phyloP scores from a whole-genome alignment of 768 basidiomycete species.

The Tulasnella sp. region DNA sequence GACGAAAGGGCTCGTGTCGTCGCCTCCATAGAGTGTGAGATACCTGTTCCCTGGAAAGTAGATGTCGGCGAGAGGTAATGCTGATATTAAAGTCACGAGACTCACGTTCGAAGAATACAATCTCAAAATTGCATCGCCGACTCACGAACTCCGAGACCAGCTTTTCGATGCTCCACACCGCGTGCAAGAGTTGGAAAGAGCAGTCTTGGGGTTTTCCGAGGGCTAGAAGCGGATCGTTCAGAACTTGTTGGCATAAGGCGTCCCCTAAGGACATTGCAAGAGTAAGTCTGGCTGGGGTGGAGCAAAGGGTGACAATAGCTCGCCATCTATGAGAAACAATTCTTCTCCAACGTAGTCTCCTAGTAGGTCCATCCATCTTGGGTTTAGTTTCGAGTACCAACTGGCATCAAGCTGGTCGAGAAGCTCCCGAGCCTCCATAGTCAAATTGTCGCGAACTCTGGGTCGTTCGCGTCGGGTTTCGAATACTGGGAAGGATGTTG shows the following conservation, averaged over 20 bases:
- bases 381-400: constrained; percentile 16
- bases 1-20: neutral
- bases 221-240: constrained; percentile 53
- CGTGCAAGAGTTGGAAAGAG: constrained; percentile 59
- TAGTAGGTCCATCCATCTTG: constrained; percentile 59
- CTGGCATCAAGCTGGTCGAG: neutral
- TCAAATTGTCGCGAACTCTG: neutral
- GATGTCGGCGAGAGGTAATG: neutral
- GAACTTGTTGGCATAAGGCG: constrained; percentile 49
- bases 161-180: constrained; percentile 46
- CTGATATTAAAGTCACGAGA: neutral
- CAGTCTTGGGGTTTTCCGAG: constrained; percentile 40
- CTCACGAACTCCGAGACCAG: constrained; percentile 43
- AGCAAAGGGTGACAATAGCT: neutral
- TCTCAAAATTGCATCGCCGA: constrained; percentile 49
- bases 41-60: neutral
- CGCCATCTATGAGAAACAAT: constrained; percentile 58
- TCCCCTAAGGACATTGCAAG: constrained; percentile 40
- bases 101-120: constrained; percentile 56
- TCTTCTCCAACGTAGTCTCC: constrained; percentile 65
- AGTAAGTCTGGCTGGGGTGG: neutral
- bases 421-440: neutral
- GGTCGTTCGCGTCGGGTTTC: no score
- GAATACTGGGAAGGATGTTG: neutral
- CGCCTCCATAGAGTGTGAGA: neutral